A percentile compares a stretch with the other conserved stretches of the same genome.
Evolutionary conservation across 305 asterid genomes (phyloP).

Genomic region (Withania somnifera): DNA sequence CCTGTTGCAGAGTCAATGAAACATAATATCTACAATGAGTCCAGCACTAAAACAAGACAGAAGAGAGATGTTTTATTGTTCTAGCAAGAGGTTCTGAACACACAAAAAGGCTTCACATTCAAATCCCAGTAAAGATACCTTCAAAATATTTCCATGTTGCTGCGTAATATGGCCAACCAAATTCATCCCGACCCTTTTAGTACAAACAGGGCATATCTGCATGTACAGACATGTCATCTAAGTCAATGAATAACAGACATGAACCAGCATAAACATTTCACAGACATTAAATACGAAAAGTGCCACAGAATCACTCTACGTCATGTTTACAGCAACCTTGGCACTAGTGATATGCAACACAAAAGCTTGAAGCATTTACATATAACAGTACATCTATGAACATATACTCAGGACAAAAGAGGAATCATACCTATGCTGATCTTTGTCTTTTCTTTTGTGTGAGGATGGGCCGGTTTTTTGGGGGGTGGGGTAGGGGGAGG

Average conservation of each 20-base stretch:
- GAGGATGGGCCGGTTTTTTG: too few species aligned
- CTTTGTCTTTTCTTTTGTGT: too few species aligned
- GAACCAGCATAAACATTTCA: neutral
- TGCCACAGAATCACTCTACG: neutral
- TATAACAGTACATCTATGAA: neutral
- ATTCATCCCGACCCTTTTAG: conserved; percentile 53
- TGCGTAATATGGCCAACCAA: conserved; percentile 68
- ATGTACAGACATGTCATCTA: neutral
- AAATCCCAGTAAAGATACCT: conserved; percentile 37
- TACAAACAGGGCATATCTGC: conserved; percentile 87
- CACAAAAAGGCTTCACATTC: neutral
- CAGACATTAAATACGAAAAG: neutral
- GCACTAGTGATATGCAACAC: neutral
- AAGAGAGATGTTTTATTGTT: neutral
- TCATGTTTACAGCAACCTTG: neutral
- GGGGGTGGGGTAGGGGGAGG: too few species aligned
- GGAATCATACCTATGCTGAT: neutral
- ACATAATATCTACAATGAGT: neutral
- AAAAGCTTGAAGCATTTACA: neutral
- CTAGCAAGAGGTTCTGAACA: neutral
- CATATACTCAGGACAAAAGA: neutral
- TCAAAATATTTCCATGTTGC: conserved; percentile 73
- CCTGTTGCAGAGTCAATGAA: conserved; percentile 32
- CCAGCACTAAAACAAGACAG: neutral
- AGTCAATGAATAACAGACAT: neutral